Percentiles rank a stretch among this genome's conserved stretches.
phyloP scores from a whole-genome alignment of 306 rosid species.

The Dalbergia oliveri region DNA sequence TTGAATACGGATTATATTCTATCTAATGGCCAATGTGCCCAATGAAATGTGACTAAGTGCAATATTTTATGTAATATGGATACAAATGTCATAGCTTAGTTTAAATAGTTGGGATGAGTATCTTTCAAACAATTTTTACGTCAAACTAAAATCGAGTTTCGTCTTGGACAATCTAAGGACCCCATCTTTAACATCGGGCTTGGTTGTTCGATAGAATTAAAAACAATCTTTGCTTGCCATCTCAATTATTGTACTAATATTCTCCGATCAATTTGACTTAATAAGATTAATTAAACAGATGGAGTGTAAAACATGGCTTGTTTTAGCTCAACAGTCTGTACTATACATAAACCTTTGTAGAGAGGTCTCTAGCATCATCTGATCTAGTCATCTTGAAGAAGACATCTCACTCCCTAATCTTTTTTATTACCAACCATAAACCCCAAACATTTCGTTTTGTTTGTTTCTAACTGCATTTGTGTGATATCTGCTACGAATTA shows the following conservation, averaged over 20 bases:
- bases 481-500: not conserved
- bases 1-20: no score
- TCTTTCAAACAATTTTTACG: not conserved
- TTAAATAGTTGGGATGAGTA: no score
- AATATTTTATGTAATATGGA: no score
- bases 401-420: not conserved
- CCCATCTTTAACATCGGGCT: not conserved
- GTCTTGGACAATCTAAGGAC: not conserved
- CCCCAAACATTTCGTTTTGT: not conserved
- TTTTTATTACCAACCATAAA: not conserved
- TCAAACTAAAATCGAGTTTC: not conserved
- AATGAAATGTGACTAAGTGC: no score
- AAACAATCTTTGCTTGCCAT: not conserved
- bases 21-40: no score
- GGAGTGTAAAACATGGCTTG: not conserved
- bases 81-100: no score
- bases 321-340: not conserved
- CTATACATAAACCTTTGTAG: not conserved
- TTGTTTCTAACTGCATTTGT: not conserved
- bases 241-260: not conserved
- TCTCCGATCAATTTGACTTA: not conserved
- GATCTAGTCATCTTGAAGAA: not conserved
- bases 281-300: not conserved
- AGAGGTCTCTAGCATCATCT: not conserved
- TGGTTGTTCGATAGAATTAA: no score